These are phyloP conservation scores for Phyllosticta citrichinensis DNA, from an alignment of 2,329 filamentous ascomycete species.

Conservation along the genomic window DNA sequence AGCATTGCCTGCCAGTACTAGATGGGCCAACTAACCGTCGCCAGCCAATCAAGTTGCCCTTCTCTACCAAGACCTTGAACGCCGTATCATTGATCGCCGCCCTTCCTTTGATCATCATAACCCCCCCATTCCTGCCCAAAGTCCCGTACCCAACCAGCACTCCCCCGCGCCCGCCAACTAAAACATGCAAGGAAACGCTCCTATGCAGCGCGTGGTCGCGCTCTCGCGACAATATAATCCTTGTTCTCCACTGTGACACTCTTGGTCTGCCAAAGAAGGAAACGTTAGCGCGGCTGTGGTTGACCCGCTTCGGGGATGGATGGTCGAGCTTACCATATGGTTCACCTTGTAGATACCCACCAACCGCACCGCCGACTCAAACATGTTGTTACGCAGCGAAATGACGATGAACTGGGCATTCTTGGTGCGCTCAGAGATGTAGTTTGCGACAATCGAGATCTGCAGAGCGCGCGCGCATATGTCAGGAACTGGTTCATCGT, in stretches of 20 bases:
- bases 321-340: constrained; percentile 59
- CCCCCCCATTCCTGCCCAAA: not conserved
- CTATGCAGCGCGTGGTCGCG: not conserved
- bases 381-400: constrained; percentile 98
- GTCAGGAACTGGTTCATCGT: constrained; percentile 1
- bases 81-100: not conserved
- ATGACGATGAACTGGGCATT: constrained; percentile 99
- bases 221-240: constrained; percentile 30
- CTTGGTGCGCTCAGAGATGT: constrained; percentile 98
- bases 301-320: not conserved
- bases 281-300: not conserved
- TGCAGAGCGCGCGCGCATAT: constrained; percentile 24
- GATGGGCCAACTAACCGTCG: not conserved
- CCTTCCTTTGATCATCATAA: not conserved
- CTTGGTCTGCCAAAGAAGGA: constrained; percentile 34
- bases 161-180: not conserved
- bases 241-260: constrained; percentile 44
- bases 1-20: not conserved
- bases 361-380: constrained; percentile 88
- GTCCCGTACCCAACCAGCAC: not conserved
- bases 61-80: not conserved
- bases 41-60: not conserved
- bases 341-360: constrained; percentile 99
- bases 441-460: constrained; percentile 96
- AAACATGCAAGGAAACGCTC: not conserved